Percentiles rank a stretch among this genome's conserved stretches.
These are phyloP conservation scores for Amanita inopinata DNA, from an alignment of 768 basidiomycete species.

Conservation along the genomic window DNA sequence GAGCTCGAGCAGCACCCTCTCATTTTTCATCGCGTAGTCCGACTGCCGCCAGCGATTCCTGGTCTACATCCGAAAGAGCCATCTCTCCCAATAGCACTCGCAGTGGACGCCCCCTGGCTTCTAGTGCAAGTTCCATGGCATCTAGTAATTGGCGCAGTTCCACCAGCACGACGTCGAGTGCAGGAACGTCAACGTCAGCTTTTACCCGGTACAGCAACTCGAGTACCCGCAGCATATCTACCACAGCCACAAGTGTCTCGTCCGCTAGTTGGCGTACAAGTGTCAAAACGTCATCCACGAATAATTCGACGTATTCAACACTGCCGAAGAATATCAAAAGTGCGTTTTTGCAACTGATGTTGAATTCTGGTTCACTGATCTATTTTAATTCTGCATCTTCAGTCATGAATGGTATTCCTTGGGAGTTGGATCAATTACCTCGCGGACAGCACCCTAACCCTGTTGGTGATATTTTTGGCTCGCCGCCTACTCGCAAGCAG, in stretches of 20 bases:
- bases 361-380: constrained; percentile 9
- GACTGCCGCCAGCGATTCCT: constrained; percentile 20
- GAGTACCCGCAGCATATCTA: constrained; percentile 64
- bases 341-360: constrained; percentile 28
- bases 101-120: constrained; percentile 40
- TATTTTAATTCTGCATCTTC: constrained; percentile 10
- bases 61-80: constrained; percentile 35
- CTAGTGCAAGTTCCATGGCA: constrained; percentile 51
- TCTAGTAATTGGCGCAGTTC: constrained; percentile 77
- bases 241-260: constrained; percentile 73
- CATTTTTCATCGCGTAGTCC: constrained; percentile 2
- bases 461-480: constrained; percentile 52
- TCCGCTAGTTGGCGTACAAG: constrained; percentile 63
- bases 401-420: constrained; percentile 76
- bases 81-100: constrained; percentile 54
- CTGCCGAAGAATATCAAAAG: constrained; percentile 75
- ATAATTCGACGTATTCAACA: constrained; percentile 20
- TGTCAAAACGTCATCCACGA: constrained; percentile 24
- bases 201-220: constrained; percentile 78
- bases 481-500: constrained; percentile 51
- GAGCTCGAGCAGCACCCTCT: constrained; percentile 18
- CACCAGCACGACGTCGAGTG: constrained; percentile 58
- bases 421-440: constrained; percentile 62
- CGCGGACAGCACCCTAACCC: constrained; percentile 55
- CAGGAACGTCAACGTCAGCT: constrained; percentile 56